Evolutionary conservation across 805 yeast species (phyloP).

Genomic region (Maudiozyma turicensis): DNA sequence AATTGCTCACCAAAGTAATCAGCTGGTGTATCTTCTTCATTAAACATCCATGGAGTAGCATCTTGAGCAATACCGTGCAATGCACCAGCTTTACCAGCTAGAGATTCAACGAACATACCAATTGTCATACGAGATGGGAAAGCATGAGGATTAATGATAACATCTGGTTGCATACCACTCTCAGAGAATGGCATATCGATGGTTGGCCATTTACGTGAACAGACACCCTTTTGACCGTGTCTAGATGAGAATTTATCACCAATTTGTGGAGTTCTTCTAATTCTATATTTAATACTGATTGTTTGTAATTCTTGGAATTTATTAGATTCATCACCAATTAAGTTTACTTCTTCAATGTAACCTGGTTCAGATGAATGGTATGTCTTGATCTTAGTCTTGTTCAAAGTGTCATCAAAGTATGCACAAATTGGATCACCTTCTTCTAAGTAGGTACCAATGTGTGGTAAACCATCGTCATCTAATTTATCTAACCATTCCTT

Average conservation of each 20-base stretch:
- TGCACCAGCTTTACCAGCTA: conserved; percentile 99
- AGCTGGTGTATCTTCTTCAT: conserved; percentile 90
- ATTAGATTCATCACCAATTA: conserved; percentile 69
- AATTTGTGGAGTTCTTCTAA: conserved; percentile 85
- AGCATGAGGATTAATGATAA: conserved; percentile 96
- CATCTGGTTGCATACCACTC: conserved; percentile 93
- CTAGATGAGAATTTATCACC: conserved; percentile 97
- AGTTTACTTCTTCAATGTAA: conserved; percentile 87
- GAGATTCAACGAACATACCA: conserved; percentile 97
- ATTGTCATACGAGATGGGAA: conserved; percentile 99
- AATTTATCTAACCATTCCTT: conserved; percentile 78
- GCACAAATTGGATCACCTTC: conserved; percentile 97
- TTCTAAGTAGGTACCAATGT: conserved; percentile 75
- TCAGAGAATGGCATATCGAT: conserved; percentile 96
- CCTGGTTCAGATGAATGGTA: conserved; percentile 94
- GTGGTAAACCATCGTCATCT: conserved; percentile 88
- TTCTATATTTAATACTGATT: conserved; percentile 79
- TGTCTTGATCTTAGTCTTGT: conserved; percentile 83
- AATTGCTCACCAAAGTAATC: conserved; percentile 96
- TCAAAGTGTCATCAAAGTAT: conserved; percentile 79
- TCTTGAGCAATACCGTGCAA: conserved; percentile 96
- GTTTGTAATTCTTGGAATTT: conserved; percentile 70
- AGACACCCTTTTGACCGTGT: conserved; percentile 98
- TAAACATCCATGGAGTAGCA: conserved; percentile 91
- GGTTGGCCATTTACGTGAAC: conserved; percentile 96